phyloP scores from a whole-genome alignment of 164 flowering plant genomes.

The Amborella trichopoda region DNA sequence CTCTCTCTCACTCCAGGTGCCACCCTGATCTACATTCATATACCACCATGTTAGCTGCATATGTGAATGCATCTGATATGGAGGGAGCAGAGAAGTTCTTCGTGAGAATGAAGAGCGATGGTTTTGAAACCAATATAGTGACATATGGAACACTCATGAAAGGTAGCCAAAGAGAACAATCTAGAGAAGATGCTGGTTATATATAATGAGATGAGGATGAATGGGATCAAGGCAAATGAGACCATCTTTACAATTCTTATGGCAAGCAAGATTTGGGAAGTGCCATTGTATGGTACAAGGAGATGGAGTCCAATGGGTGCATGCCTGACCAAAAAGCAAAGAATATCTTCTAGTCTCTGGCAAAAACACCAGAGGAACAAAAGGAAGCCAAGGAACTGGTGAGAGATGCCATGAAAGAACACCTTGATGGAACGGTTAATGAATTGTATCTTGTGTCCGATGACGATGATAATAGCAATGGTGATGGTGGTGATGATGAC shows the following conservation, averaged over 20 bases:
- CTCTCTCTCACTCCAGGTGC: no score
- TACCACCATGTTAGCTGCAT: constrained; percentile 85
- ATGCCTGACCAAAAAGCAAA: constrained; percentile 87
- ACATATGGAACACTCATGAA: constrained; percentile 82
- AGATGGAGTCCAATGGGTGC: constrained; percentile 57
- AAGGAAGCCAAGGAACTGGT: constrained; percentile 52
- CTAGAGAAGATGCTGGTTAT: constrained; percentile 78
- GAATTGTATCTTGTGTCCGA: no score
- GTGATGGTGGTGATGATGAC: no score
- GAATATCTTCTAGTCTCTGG: constrained; percentile 69
- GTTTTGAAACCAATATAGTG: constrained; percentile 57
- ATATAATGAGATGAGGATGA: constrained; percentile 56
- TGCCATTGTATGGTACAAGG: constrained; percentile 78
- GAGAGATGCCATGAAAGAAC: constrained; percentile 16
- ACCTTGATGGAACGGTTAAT: constrained; percentile 7
- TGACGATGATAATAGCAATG: no score
- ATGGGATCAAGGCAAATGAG: constrained; percentile 54
- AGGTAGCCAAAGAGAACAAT: constrained; percentile 57
- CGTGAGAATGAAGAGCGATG: constrained; percentile 52
- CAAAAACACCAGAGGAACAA: constrained; percentile 58
- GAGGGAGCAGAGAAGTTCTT: constrained; percentile 92
- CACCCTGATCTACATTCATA: constrained; percentile 83
- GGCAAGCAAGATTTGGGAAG: constrained; percentile 86
- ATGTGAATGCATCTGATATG: constrained; percentile 89
- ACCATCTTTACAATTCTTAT: constrained; percentile 77